These are phyloP conservation scores for Withania somnifera DNA, from an alignment of 305 asterid species.

Conservation along the genomic window DNA sequence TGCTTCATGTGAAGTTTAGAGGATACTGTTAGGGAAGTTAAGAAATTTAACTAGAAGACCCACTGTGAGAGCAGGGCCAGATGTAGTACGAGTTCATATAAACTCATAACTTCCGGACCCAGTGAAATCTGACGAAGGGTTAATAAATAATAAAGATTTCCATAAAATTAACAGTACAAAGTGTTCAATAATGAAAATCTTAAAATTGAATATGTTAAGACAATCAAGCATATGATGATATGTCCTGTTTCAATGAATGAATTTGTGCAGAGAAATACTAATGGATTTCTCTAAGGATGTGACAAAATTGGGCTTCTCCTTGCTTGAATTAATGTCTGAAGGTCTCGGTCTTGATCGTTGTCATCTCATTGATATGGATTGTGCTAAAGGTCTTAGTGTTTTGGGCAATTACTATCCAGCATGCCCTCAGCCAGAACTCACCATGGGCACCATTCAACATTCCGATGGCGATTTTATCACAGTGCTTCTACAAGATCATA, in stretches of 20 bases:
- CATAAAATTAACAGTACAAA: too few species aligned
- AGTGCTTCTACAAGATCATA: conserved; percentile 35
- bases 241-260: neutral
- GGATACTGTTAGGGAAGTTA: too few species aligned
- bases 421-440: conserved; percentile 52
- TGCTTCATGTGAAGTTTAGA: too few species aligned
- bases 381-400: conserved; percentile 29
- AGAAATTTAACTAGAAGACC: too few species aligned
- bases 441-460: conserved; percentile 39
- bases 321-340: conserved; percentile 38
- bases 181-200: too few species aligned
- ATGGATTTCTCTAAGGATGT: conserved; percentile 25
- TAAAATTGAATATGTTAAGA: too few species aligned
- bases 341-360: conserved; percentile 31
- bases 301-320: conserved; percentile 13
- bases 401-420: conserved; percentile 43
- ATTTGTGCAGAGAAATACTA: conserved; percentile 23
- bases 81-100: too few species aligned
- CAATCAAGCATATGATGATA: neutral
- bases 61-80: too few species aligned
- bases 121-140: too few species aligned
- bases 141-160: too few species aligned
- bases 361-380: conserved; percentile 28
- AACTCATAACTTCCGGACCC: too few species aligned
- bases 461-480: conserved; percentile 34